Evolutionary conservation across 202 grass and related monocot species (phyloP), one percentile per base, ranked within the genome.

Genomic region (Panicum virgatum): DNA sequence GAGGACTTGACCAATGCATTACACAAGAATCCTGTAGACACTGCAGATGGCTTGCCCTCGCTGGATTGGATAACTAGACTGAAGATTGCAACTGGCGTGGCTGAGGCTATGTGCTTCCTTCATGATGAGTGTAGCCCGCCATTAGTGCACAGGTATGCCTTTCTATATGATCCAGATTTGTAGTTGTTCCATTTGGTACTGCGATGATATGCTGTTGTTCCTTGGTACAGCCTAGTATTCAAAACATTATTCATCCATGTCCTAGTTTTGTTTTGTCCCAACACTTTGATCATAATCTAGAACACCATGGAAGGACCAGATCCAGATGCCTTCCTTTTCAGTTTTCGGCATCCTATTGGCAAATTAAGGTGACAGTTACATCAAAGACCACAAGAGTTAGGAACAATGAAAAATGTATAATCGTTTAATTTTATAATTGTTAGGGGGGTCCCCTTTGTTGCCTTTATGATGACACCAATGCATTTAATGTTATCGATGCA

Each of bases 51-150:
- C n/a, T 81, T 93, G 65, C 86, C 66, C 39, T 91, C 96, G 20
- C 86, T 98, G 80, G 92, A 98, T 86, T 98, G 96, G 96, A 98
- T 98, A 84, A 98, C 91, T 61, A 91, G 96, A 52, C 78, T 96
- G 61, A 98, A 98, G 84, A 98, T 98, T 27, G 96, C 96, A 1
- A 92, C 52, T 48, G 92, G 96, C 14, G 42, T 93, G 46, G 92
- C 89, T 11, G 92, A 98, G 78, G 96, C 92, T 13, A 86, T 98
- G 74, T 96, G 92, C 73, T 95, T 98, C 82, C 89, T 98, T 83
- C 96, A 98, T 70, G 86, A 98, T 0, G 96, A 96, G 77, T 93
- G 89, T 68, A 85, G 77, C 82, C 92, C 96, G 1, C 96, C 96
- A 0, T 63, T 96, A n/a, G 92, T 96, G 65, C 96, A 98, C 66